Percentiles rank a stretch among this genome's conserved stretches.
Conservation (phyloP, 352 stramenopile genomes). For the Globisporangium cederbergense region DNA sequence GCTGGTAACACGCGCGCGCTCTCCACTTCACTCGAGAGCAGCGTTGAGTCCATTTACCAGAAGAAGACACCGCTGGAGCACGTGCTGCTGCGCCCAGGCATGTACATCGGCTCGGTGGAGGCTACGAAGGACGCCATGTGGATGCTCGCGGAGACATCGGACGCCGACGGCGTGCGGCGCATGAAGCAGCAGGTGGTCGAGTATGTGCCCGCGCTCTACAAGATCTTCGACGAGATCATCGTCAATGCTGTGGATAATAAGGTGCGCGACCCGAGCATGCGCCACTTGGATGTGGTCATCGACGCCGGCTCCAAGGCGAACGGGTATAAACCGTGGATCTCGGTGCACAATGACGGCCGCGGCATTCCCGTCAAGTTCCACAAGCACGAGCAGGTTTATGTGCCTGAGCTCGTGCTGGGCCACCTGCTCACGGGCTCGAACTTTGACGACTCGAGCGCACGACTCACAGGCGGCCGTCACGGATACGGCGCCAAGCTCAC, state of each 20-base stretch:
- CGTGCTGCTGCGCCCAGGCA: conserved; percentile 86
- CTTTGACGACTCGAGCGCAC: conserved; percentile 97
- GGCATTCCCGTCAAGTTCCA: conserved; percentile 98
- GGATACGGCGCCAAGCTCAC: conserved; percentile 97
- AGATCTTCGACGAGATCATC: conserved; percentile 99
- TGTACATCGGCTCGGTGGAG: conserved; percentile 92
- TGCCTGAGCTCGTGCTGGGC: conserved; percentile 98
- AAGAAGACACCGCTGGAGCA: conserved; percentile 90
- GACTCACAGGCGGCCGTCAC: conserved; percentile 95
- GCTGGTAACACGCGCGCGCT: conserved; percentile 5
- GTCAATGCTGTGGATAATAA: conserved; percentile 98
- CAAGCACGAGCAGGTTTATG: conserved; percentile 96
- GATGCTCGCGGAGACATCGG: conserved; percentile 44
- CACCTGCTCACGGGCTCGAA: conserved; percentile 98
- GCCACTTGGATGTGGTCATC: conserved; percentile 67
- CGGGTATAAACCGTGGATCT: conserved; percentile 86
- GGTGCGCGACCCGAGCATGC: conserved; percentile 76
- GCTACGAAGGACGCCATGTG: conserved; percentile 71
- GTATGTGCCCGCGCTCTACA: conserved; percentile 92
- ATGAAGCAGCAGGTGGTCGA: conserved; percentile 79
- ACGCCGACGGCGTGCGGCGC: conserved; percentile 25
- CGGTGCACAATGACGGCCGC: conserved; percentile 97
- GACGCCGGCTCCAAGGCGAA: conserved; percentile 57
- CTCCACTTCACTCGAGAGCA: conserved; percentile 38
- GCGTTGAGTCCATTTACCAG: conserved; percentile 83